A percentile compares a stretch with the other conserved stretches of the same genome.
phyloP scores from a whole-genome alignment of 2,329 filamentous ascomycete species.

The Tolypocladium endophyticum region DNA sequence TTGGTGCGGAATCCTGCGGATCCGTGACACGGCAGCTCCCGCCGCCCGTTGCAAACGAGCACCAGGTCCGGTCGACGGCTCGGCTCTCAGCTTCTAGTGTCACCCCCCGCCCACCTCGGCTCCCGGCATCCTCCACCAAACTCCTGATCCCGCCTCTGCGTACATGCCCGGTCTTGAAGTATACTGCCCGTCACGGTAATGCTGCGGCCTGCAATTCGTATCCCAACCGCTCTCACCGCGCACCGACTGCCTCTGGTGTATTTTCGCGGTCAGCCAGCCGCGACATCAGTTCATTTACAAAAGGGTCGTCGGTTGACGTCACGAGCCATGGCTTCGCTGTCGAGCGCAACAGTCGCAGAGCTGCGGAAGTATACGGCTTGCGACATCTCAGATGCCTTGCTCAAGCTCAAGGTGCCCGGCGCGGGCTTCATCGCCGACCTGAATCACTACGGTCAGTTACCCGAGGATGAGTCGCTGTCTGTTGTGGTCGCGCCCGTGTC shows the following conservation, averaged over 20 bases:
- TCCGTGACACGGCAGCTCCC: background rate
- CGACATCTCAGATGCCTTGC: constrained; percentile 62
- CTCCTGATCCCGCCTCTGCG: background rate
- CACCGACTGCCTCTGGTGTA: background rate
- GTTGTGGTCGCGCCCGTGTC: constrained; percentile 42
- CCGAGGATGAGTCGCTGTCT: constrained; percentile 11
- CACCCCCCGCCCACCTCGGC: background rate
- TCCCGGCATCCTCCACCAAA: background rate
- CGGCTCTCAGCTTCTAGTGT: no score
- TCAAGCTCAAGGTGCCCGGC: constrained; percentile 55
- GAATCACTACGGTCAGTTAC: constrained; percentile 19
- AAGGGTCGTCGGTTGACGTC: background rate
- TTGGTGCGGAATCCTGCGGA: background rate
- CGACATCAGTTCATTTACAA: background rate
- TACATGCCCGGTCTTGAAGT: background rate
- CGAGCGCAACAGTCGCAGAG: constrained; percentile 11
- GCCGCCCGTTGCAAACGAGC: background rate
- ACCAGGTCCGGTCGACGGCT: background rate
- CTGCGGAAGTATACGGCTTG: constrained; percentile 32
- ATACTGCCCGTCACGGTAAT: background rate
- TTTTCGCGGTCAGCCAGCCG: background rate
- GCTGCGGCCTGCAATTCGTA: background rate
- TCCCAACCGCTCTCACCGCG: background rate
- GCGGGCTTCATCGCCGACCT: constrained; percentile 58
- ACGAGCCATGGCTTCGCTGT: constrained; percentile 2